Evolutionary conservation across 495 filamentous ascomycete species (phyloP).

Genomic region (Bathelium albidoporum): DNA sequence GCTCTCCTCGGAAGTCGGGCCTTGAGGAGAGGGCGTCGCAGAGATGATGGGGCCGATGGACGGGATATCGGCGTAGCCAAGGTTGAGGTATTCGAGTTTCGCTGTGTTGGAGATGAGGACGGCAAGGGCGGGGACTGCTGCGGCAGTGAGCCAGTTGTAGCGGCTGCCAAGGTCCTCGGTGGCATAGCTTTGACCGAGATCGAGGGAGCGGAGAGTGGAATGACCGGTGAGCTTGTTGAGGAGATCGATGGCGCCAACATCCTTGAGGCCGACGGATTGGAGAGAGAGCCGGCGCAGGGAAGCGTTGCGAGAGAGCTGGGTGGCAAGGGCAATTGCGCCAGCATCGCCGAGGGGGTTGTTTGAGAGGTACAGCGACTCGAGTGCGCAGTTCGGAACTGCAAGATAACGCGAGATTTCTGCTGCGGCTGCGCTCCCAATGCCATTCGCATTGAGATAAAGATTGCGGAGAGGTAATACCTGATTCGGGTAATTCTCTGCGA

Average conservation of each 20-base stretch:
- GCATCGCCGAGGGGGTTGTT: constrained; percentile 29
- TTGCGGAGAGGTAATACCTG: constrained; percentile 23
- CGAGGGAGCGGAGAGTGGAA: constrained; percentile 20
- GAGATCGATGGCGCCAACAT: constrained; percentile 20
- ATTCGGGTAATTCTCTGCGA: neutral
- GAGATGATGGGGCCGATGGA: neutral
- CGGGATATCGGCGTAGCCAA: constrained; percentile 18
- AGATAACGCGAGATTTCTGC: constrained; percentile 26
- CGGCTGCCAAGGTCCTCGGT: constrained; percentile 30
- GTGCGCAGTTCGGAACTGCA: constrained; percentile 17
- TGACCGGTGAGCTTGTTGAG: constrained; percentile 18
- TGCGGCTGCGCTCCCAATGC: constrained; percentile 24
- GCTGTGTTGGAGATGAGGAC: constrained; percentile 10
- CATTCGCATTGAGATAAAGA: constrained; percentile 33
- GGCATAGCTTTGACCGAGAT: constrained; percentile 28
- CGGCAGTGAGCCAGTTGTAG: constrained; percentile 27
- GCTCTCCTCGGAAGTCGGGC: neutral
- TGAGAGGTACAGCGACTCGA: constrained; percentile 29
- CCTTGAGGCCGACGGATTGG: constrained; percentile 23
- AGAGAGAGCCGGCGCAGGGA: constrained; percentile 24
- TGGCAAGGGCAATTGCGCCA: constrained; percentile 20
- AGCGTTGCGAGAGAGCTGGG: constrained; percentile 20
- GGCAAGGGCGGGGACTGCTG: constrained; percentile 7
- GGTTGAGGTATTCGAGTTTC: constrained; percentile 20
- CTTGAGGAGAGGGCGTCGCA: neutral